A percentile compares a stretch with the other conserved stretches of the same genome.
Conservation (phyloP, 805 yeast genomes). For the Metschnikowia cubensis region DNA sequence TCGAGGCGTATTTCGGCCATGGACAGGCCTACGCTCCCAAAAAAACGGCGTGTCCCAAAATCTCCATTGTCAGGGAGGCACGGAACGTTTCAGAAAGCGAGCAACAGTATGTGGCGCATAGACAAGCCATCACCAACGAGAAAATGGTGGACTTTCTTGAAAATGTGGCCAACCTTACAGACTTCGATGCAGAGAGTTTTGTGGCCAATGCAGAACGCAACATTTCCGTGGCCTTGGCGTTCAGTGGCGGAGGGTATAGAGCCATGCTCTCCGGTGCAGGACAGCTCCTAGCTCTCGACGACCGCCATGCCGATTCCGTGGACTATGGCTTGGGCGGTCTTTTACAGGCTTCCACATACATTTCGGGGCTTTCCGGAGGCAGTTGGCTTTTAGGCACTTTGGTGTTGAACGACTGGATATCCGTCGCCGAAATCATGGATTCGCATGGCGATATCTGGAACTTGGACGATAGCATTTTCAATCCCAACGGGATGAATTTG, state of each 20-base stretch:
- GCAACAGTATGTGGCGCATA: constrained; percentile 21
- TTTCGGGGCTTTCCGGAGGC: constrained; percentile 17
- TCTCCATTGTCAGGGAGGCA: constrained; percentile 27
- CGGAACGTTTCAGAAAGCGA: constrained; percentile 22
- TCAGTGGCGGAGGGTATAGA: constrained; percentile 36
- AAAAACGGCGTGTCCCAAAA: constrained; percentile 28
- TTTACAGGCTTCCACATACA: constrained; percentile 14
- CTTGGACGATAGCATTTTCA: constrained; percentile 53
- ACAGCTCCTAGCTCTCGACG: constrained; percentile 13
- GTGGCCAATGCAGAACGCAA: constrained; percentile 23
- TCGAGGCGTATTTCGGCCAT: constrained; percentile 6
- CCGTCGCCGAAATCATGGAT: constrained; percentile 28
- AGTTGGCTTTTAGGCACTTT: constrained; percentile 20
- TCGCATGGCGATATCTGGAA: constrained; percentile 55
- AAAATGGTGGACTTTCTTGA: constrained; percentile 26
- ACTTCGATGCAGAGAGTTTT: constrained; percentile 31
- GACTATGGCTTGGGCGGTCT: constrained; percentile 15
- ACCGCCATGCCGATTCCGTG: constrained; percentile 4
- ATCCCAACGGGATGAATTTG: constrained; percentile 60
- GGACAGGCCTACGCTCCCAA: constrained; percentile 30
- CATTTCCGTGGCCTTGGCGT: constrained; percentile 28
- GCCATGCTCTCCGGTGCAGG: constrained; percentile 31
- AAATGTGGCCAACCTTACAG: constrained; percentile 27
- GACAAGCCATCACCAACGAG: constrained; percentile 29
- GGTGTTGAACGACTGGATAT: constrained; percentile 35